A percentile compares a stretch with the other conserved stretches of the same genome.
These are phyloP conservation scores for Paramecium caudatum DNA, from an alignment of 73 alveolate genomes.

Conservation along the genomic window DNA sequence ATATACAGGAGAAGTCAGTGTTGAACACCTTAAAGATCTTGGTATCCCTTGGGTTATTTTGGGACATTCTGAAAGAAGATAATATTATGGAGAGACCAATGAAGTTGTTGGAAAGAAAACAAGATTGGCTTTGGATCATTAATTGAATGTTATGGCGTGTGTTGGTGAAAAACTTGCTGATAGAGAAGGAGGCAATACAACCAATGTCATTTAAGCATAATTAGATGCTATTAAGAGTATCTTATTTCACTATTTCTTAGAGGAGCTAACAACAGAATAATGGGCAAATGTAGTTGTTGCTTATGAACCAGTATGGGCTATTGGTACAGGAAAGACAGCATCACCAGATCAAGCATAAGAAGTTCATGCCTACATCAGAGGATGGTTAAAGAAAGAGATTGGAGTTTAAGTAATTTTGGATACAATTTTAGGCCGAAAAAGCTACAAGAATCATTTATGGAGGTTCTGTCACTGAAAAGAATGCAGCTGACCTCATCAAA, in stretches of 20 bases:
- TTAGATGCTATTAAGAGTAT: conserved; percentile 89
- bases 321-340: conserved; percentile 99
- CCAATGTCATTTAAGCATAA: conserved; percentile 89
- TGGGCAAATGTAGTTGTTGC: conserved; percentile 97
- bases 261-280: conserved; percentile 82
- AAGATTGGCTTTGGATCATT: conserved; percentile 89
- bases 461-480: conserved; percentile 98
- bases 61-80: conserved; percentile 99
- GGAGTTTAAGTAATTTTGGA: neutral
- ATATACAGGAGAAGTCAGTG: conserved; percentile 99
- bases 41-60: conserved; percentile 95
- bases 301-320: conserved; percentile 99
- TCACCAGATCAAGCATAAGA: conserved; percentile 99
- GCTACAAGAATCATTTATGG: conserved; percentile 97
- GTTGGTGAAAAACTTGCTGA: conserved; percentile 98
- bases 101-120: conserved; percentile 97
- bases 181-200: conserved; percentile 93
- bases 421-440: conserved; percentile 79
- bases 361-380: conserved; percentile 95
- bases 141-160: conserved; percentile 89
- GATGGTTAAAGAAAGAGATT: conserved; percentile 86
- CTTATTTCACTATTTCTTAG: neutral
- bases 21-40: conserved; percentile 94
- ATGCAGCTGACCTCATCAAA: conserved; percentile 95
- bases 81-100: conserved; percentile 93